phyloP scores from a whole-genome alignment of 2,329 filamentous ascomycete genomes.

The Exophiala aquamarina region DNA sequence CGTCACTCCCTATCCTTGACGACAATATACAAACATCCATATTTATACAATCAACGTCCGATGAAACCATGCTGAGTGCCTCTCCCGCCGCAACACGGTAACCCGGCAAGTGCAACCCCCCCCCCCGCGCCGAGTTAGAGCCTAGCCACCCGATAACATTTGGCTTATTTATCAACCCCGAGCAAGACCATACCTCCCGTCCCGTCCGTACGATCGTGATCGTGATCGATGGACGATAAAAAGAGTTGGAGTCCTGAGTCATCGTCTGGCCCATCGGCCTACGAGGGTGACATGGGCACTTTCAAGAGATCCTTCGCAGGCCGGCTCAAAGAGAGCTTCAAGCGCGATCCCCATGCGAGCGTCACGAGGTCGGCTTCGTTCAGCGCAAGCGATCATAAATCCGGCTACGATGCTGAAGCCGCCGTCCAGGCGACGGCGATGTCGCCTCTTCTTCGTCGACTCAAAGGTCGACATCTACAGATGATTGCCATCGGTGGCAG shows the following conservation, averaged over 20 bases:
- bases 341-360: constrained; percentile 32
- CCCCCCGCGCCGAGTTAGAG: no score
- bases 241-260: constrained; percentile 26
- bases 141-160: no score
- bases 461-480: constrained; percentile 33
- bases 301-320: constrained; percentile 18
- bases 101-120: no score
- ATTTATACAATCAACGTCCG: no score
- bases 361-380: constrained; percentile 24
- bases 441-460: constrained; percentile 30
- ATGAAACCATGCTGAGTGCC: no score
- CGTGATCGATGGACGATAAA: constrained; percentile 22
- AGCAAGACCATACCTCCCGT: no score
- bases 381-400: constrained; percentile 19
- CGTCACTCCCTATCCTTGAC: no score
- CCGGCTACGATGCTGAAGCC: constrained; percentile 30
- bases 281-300: constrained; percentile 23
- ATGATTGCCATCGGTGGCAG: constrained; percentile 78
- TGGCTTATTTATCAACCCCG: no score
- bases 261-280: constrained; percentile 20
- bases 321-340: constrained; percentile 32
- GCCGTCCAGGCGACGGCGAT: constrained; percentile 31
- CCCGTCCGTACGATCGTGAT: no score
- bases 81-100: no score
- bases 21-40: no score